These are phyloP conservation scores for Acorus calamus DNA, from an alignment of 106 monocot species.

Conservation along the genomic window DNA sequence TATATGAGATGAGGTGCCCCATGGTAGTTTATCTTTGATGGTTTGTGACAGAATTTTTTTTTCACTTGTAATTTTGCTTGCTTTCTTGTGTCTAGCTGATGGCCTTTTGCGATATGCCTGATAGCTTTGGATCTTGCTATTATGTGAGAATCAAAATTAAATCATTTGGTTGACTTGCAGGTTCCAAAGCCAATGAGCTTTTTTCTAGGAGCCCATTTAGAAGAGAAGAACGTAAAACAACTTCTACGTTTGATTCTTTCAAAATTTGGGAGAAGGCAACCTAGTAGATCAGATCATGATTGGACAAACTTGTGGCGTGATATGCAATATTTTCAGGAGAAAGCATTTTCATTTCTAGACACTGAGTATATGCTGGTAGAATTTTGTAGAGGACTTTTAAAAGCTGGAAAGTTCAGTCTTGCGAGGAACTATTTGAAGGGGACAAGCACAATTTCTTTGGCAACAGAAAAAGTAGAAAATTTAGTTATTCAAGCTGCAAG, in stretches of 20 bases:
- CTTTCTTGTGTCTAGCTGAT: no score
- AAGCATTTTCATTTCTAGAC: slow-evolving; percentile 87
- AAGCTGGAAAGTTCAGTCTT: slow-evolving; percentile 90
- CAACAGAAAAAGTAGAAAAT: slow-evolving; percentile 70
- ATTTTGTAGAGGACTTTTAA: slow-evolving; percentile 82
- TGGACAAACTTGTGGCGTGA: slow-evolving; percentile 92
- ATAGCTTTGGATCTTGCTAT: no score
- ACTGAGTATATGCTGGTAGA: slow-evolving; percentile 74
- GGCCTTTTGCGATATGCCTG: no score
- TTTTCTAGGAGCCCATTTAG: slow-evolving; percentile 48
- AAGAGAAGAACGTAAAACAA: slow-evolving; percentile 83
- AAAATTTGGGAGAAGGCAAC: slow-evolving; percentile 81
- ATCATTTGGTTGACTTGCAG: slow-evolving; percentile 26
- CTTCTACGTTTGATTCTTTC: slow-evolving; percentile 82
- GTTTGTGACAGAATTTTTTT: no score
- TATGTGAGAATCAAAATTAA: neutral
- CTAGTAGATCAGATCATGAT: slow-evolving; percentile 65
- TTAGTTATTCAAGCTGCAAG: slow-evolving; percentile 86
- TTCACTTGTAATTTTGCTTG: no score
- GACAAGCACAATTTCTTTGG: slow-evolving; percentile 36
- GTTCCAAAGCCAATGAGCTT: slow-evolving; percentile 86
- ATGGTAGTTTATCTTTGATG: no score
- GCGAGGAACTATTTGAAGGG: slow-evolving; percentile 94
- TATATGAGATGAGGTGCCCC: no score
- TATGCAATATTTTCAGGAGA: slow-evolving; percentile 72